Evolutionary conservation across 176 grass and related monocot species (phyloP), one percentile per base, ranked within the genome.

Genomic region (Dactylis glomerata): DNA sequence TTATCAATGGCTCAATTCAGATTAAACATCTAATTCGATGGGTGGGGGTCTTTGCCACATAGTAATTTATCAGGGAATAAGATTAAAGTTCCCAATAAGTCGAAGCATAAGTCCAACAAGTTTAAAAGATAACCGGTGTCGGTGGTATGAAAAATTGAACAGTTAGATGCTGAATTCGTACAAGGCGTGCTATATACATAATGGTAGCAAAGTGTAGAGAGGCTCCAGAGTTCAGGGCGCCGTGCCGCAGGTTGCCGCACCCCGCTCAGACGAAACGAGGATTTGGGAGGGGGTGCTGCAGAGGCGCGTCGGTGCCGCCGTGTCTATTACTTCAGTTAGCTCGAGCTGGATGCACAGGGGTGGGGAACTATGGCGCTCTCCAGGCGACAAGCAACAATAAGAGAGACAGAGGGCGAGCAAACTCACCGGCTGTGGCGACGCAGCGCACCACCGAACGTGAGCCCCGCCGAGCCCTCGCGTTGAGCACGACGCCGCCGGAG

Each of bases 391-490:
- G 10, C 13, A 79, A 11, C 55, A 59, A 68, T 10, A 27, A 11
- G 11, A 74, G 19, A 81, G 5, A 82, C 56, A 75, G 68, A 61
- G 37, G 36, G 6, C 54, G 49, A 72, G 42, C 75, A 80, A 67
- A 74, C 91, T 98, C 83, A 98, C 96, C 86, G 37, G 85, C 71
- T 14, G 97, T 61, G 41, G 92, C 79, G 36, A 91, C 81, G 70
- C 97, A 99, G 20, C 93, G 91, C 57, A 96, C 97, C 23, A 92
- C 88, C 78, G 88, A 84, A n/a, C 91, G 86, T 12, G 92, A 84
- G n/a, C 78, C 66, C 40, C 83, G 37, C 26, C 78, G 81, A 40
- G 81, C 68, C 68, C 68, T 87, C 47, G 61, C 76, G 80, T 71
- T 83, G 76, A 91, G 89, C 50, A 70, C 76, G 61, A 87, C 84